Conservation (phyloP, 2,329 filamentous ascomycete genomes). For the Exophiala sp. region DNA sequence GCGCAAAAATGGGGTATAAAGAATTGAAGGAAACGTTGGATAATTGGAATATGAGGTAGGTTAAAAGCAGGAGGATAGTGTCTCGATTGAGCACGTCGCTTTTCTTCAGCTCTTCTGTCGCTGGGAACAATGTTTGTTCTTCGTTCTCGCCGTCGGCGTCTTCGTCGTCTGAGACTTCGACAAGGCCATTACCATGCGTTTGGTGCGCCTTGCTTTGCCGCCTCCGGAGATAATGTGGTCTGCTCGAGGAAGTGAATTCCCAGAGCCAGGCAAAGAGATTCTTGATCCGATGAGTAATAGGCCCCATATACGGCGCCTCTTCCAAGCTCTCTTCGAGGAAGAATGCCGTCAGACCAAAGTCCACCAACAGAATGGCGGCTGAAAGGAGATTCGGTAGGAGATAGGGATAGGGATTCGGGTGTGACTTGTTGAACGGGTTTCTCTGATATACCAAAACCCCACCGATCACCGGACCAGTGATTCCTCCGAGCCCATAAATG, state of each 20-base stretch:
- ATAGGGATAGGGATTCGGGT: slow-evolving; percentile 66
- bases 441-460: slow-evolving; percentile 68
- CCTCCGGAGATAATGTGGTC: slow-evolving; percentile 53
- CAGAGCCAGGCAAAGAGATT: slow-evolving; percentile 62
- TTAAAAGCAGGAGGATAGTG: slow-evolving; percentile 71
- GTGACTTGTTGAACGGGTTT: slow-evolving; percentile 49
- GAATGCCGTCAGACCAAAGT: slow-evolving; percentile 66
- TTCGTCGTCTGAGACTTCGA: slow-evolving; percentile 23
- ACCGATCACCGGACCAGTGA: slow-evolving; percentile 87
- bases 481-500: slow-evolving; percentile 90
- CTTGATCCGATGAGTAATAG: slow-evolving; percentile 52
- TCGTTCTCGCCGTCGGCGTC: slow-evolving; percentile 36
- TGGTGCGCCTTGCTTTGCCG: slow-evolving; percentile 15
- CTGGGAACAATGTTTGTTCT: slow-evolving; percentile 36
- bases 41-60: slow-evolving; percentile 89
- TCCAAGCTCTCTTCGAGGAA: slow-evolving; percentile 85
- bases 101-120: slow-evolving; percentile 45
- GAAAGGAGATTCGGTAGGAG: slow-evolving; percentile 76
- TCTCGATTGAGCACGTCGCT: slow-evolving; percentile 68
- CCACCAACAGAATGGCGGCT: slow-evolving; percentile 63
- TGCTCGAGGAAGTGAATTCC: slow-evolving; percentile 58
- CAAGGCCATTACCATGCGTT: slow-evolving; percentile 5
- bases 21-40: slow-evolving; percentile 94
- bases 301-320: slow-evolving; percentile 56
- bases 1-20: slow-evolving; percentile 86